Conservation (phyloP, 768 basidiomycete species). For the Amanita pallidorosea region DNA sequence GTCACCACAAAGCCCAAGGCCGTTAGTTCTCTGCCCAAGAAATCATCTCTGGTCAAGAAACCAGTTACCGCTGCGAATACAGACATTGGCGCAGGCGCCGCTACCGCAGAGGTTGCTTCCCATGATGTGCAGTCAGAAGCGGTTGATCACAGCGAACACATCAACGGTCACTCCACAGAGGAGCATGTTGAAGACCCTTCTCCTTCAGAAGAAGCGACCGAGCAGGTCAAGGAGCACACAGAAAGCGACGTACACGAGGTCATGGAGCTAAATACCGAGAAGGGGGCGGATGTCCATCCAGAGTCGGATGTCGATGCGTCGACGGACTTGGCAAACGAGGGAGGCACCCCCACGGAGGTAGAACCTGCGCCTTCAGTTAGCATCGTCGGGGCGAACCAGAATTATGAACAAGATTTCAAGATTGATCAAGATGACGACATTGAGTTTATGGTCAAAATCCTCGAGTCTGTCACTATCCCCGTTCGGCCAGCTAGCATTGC, state of each 20-base stretch:
- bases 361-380: too few species aligned
- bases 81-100: not conserved
- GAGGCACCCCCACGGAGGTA: not conserved
- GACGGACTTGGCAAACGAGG: not conserved
- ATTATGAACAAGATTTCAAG: not conserved
- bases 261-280: not conserved
- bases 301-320: not conserved
- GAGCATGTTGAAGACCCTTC: slow-evolving; percentile 3
- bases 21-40: slow-evolving; percentile 12
- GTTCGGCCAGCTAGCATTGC: slow-evolving; percentile 30
- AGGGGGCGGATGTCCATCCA: not conserved
- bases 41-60: slow-evolving; percentile 11
- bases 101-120: not conserved
- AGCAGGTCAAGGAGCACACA: not conserved
- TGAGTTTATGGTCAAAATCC: slow-evolving; percentile 57
- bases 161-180: not conserved
- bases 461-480: slow-evolving; percentile 33
- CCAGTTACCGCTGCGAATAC: slow-evolving; percentile 11
- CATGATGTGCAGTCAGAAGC: not conserved
- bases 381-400: not conserved
- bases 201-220: not conserved
- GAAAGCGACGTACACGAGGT: slow-evolving; percentile 2
- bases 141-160: not conserved
- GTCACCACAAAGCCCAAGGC: slow-evolving; percentile 14
- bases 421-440: slow-evolving; percentile 27